These are phyloP conservation scores for Ceratobasidium sp. DNA, from an alignment of 1,284 basidiomycete genomes.

Conservation along the genomic window DNA sequence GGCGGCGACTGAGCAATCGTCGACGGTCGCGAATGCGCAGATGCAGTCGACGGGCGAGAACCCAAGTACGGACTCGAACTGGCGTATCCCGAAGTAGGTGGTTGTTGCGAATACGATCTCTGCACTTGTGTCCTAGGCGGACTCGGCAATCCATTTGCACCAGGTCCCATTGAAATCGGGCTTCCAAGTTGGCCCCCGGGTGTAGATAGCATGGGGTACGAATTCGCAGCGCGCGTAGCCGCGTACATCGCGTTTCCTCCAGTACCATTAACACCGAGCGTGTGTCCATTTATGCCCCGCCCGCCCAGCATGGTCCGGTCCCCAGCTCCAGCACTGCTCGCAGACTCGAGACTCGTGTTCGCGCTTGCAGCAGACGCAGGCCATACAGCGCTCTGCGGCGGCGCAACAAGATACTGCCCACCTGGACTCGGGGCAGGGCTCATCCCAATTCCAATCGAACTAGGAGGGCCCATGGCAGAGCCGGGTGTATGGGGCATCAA, in stretches of 20 bases:
- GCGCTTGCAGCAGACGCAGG: background rate
- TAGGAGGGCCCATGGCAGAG: background rate
- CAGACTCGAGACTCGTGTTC: background rate
- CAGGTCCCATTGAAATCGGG: conserved; percentile 48
- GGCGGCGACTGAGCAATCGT: background rate
- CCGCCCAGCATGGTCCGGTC: no score
- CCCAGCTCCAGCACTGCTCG: background rate
- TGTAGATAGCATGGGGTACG: conserved; percentile 11
- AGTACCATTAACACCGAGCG: background rate
- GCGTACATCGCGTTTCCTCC: conserved; percentile 11
- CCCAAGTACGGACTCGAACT: conserved; percentile 11
- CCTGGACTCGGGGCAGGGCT: background rate
- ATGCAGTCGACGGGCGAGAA: conserved; percentile 15
- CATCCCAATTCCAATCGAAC: background rate
- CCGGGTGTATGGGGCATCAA: no score
- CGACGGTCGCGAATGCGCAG: background rate
- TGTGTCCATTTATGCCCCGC: background rate
- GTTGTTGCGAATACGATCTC: conserved; percentile 19
- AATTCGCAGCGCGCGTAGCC: conserved; percentile 25
- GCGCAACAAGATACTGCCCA: background rate
- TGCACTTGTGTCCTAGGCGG: background rate
- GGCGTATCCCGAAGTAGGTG: background rate
- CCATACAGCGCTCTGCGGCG: background rate
- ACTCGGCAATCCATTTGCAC: background rate
- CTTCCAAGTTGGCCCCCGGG: background rate